phyloP scores from a whole-genome alignment of 2,329 filamentous ascomycete species.

The Aspergillus arachidicola region DNA sequence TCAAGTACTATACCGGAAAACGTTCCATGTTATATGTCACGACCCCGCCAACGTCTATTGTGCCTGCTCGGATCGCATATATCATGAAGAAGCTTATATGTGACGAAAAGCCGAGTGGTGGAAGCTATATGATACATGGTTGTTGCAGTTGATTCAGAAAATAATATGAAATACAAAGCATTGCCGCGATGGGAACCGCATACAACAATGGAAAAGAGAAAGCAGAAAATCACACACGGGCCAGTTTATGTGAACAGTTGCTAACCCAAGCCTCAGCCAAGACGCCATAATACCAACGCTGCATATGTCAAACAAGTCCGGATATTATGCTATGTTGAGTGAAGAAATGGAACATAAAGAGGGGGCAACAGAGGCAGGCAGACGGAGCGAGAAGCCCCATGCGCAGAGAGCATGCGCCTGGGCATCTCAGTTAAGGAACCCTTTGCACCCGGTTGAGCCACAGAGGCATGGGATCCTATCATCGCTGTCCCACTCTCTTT shows the following conservation, averaged over 20 bases:
- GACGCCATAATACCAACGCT: conserved; percentile 11
- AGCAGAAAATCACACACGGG: neutral
- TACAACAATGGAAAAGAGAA: neutral
- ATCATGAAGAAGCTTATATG: neutral
- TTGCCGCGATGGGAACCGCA: neutral
- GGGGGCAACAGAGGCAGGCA: neutral
- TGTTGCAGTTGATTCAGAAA: conserved; percentile 20
- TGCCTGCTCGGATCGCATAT: neutral
- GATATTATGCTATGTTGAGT: conserved; percentile 1
- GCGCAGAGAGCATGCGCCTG: neutral
- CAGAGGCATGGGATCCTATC: conserved; percentile 98
- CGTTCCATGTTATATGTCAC: neutral
- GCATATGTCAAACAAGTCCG: neutral
- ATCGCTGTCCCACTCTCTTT: conserved; percentile 90
- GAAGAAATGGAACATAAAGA: neutral
- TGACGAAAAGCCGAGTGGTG: neutral
- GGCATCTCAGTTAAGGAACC: conserved; percentile 83
- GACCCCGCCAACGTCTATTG: neutral
- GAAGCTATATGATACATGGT: conserved; percentile 29
- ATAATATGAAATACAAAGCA: conserved; percentile 13
- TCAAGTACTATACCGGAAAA: neutral
- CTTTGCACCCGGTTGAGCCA: conserved; percentile 94
- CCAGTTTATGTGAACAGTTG: neutral
- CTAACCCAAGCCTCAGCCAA: conserved; percentile 16
- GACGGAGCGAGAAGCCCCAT: neutral